Conservation (phyloP, 78 protist genomes). For the Salpingoeca rosetta region DNA sequence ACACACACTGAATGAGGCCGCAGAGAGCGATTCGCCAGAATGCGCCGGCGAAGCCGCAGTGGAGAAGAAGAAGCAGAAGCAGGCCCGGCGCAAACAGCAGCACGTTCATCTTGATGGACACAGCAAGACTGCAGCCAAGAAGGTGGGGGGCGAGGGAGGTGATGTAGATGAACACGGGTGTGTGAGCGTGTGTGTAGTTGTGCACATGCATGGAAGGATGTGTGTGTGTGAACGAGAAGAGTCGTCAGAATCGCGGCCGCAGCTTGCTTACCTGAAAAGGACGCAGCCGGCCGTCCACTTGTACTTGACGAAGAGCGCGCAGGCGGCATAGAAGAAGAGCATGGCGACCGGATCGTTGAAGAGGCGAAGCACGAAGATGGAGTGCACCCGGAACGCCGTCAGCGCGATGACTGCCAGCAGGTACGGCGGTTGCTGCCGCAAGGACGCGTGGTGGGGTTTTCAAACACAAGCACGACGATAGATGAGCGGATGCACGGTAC, state of each 20-base stretch:
- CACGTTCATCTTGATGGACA: slow-evolving; percentile 83
- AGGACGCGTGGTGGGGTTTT: background rate
- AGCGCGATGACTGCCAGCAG: slow-evolving; percentile 28
- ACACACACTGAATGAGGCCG: slow-evolving; percentile 42
- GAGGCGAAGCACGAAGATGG: slow-evolving; percentile 75
- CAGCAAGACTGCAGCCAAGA: slow-evolving; percentile 34
- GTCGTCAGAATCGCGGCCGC: no score
- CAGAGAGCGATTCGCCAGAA: slow-evolving; percentile 31
- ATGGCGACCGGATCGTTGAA: slow-evolving; percentile 82
- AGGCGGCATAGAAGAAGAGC: slow-evolving; percentile 46
- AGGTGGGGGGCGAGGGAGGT: no score
- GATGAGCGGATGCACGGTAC: no score
- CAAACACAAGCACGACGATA: background rate
- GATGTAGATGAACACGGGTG: no score
- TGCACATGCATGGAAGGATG: no score
- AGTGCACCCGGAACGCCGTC: slow-evolving; percentile 63
- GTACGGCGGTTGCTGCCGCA: slow-evolving; percentile 39
- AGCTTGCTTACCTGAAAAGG: slow-evolving; percentile 17
- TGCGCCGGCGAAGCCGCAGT: slow-evolving; percentile 45
- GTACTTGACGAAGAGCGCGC: slow-evolving; percentile 14
- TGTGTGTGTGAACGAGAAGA: no score
- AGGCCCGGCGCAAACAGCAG: slow-evolving; percentile 70
- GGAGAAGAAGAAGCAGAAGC: slow-evolving; percentile 33
- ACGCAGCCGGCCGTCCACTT: slow-evolving; percentile 56
- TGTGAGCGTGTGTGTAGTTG: no score